phyloP scores from a whole-genome alignment of 2,329 filamentous ascomycete species.

The Botrytis hyacinthi region DNA sequence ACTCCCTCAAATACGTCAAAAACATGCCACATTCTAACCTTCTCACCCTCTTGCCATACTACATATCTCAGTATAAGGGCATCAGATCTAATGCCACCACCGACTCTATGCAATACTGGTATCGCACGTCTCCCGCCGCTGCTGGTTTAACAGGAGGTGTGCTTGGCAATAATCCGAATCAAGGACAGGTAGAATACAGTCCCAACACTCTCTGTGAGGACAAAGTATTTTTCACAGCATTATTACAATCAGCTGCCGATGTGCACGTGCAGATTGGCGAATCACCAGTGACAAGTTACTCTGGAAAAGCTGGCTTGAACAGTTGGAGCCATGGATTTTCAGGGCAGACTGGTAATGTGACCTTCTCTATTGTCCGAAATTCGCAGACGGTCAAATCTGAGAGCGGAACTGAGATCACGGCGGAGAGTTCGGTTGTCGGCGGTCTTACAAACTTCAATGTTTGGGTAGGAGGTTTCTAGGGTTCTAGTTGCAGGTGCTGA shows the following conservation, averaged over 20 bases:
- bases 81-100: constrained; percentile 35
- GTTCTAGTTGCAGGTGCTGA: background rate
- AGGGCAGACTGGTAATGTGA: constrained; percentile 38
- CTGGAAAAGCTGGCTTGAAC: constrained; percentile 30
- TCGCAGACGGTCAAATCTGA: constrained; percentile 29
- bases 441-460: constrained; percentile 35
- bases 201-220: constrained; percentile 39
- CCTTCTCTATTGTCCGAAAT: constrained; percentile 34
- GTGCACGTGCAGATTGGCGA: constrained; percentile 39
- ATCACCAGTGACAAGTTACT: constrained; percentile 23
- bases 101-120: constrained; percentile 45
- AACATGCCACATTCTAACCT: constrained; percentile 51
- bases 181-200: constrained; percentile 27
- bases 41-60: constrained; percentile 49
- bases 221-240: constrained; percentile 34
- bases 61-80: constrained; percentile 51
- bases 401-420: constrained; percentile 33
- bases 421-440: constrained; percentile 23
- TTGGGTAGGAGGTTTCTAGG: constrained; percentile 34
- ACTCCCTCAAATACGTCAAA: constrained; percentile 48
- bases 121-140: constrained; percentile 41
- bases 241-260: constrained; percentile 35
- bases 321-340: constrained; percentile 36
- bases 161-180: constrained; percentile 35
- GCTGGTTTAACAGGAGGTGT: constrained; percentile 40